Evolutionary conservation across 73 alveolate genomes (phyloP), one percentile per base, ranked within the genome.

Genomic region (Loxodes magnus): DNA sequence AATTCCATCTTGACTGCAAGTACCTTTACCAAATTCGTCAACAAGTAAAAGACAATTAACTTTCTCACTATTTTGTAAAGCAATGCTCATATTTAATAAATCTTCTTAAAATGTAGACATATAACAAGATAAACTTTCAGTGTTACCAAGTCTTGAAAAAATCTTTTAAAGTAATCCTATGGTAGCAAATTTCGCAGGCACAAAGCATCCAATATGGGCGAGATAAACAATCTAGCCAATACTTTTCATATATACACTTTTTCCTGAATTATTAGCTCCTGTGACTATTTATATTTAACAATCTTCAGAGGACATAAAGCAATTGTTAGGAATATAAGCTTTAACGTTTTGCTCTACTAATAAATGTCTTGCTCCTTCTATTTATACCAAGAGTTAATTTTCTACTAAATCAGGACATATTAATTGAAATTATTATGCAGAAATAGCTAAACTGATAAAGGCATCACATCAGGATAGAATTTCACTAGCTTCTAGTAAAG

Each of bases 21-120:
- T 74, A 0, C 88, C 88, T 69, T 77, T 68, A 36, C 88, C 88
- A 7, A 74, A 60, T 58, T 74, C 88, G 52, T 74, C 88, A 43
- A 74, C 48, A 51, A 74, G 24, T 29, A 74, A 51, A 21, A 74
- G 61, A 17, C 79, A 67, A 31, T 56, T 74, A n/a, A n/a, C n/a
- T 25, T 51, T 54, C 17, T 64, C 43, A 7, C 74, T 69, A 23
- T 57, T 10, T 44, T 68, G 56, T 20, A 74, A 22, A 28, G 79
- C 71, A 34, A 71, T 50, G 24, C 79, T 43, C 24, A 74, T 63
- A 35, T 74, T 77, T 19, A 60, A 54, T 60, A 74, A 43, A 55
- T 74, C 85, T 38, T 56, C 61, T 61, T 59, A 49, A 68, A 67
- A 74, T 29, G 88, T 53, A 12, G 69, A 57, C 34, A 56, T 58